Percentiles rank a stretch among this genome's conserved stretches.
These are phyloP conservation scores for Xylaria intraflava DNA, from an alignment of 495 filamentous ascomycete genomes.

Conservation along the genomic window DNA sequence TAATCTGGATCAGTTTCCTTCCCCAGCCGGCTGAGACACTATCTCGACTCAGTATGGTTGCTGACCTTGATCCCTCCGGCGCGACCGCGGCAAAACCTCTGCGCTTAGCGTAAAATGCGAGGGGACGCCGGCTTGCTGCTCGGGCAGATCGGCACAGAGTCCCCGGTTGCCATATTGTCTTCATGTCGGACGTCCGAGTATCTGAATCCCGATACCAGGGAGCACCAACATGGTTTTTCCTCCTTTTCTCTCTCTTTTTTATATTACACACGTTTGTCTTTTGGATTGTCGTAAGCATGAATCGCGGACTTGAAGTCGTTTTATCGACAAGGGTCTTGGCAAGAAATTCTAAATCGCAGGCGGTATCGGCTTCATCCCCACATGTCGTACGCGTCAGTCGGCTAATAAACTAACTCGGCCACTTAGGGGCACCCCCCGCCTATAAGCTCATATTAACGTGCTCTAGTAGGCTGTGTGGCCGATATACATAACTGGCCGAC, in stretches of 20 bases:
- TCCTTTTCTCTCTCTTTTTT: too few relatives aligned
- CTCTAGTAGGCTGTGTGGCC: too few relatives aligned
- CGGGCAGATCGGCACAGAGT: conserved; percentile 25
- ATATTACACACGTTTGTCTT: conserved; percentile 4
- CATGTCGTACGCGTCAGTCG: too few relatives aligned
- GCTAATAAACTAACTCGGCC: too few relatives aligned
- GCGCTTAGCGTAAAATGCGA: conserved; percentile 7
- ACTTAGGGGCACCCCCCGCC: too few relatives aligned
- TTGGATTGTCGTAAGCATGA: too few relatives aligned
- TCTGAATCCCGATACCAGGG: background rate
- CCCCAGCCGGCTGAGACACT: too few relatives aligned
- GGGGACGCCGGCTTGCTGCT: conserved; percentile 8
- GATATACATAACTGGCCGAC: too few relatives aligned
- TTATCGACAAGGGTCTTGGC: background rate
- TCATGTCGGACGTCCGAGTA: conserved; percentile 21
- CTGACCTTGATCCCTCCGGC: conserved; percentile 29
- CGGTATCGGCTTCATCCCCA: too few relatives aligned
- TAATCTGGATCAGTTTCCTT: background rate
- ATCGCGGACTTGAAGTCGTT: too few relatives aligned
- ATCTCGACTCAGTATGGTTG: too few relatives aligned
- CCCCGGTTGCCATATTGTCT: conserved; percentile 28
- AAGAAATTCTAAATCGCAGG: background rate
- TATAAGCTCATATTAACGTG: too few relatives aligned
- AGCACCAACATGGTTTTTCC: background rate
- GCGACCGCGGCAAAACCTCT: conserved; percentile 35